Evolutionary conservation across 139 green algal species (phyloP), one percentile per base, ranked within the genome.

Genomic region (Chlamydomonas eustigma): DNA sequence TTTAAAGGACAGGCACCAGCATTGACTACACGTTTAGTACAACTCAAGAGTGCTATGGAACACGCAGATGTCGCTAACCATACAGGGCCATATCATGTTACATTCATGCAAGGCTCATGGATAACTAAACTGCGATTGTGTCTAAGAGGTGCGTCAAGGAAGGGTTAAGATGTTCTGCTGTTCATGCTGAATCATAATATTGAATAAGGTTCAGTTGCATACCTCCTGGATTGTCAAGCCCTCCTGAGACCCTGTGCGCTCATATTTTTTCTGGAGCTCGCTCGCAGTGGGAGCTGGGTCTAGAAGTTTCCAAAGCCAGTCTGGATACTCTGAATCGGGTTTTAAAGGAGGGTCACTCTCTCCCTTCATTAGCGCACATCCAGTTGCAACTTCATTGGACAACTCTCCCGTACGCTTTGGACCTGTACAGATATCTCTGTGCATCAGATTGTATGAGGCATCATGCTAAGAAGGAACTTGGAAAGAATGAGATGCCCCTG

Each of bases 271-370:
- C 71, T 85, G 64, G 50, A 91, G 78, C 64, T 89, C 84, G 12
- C 80, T 81, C 35, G 80, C 70, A 4, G 78, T 80, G n/a, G 82
- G 74, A 34, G 79, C 51, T 2, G 78, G 73, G 0, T 84, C 73
- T 4, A 86, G 30, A 18, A 90, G 64, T 25, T 50, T 64, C 72
- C 79, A 92, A 35, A 92, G 81, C 87, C 87, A 92, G 1, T 64
- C 73, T 1, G 87, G 87, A 73, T 92, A 92, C 66, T 90, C 77
- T 36, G 34, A 50, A 64, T 92, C 85, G 4, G 83, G 79, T 37
- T 44, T 51, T n/a, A 92, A 67, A 6, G 70, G 58, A 18, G 87
- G 87, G 58, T 92, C 85, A 24, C 74, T 5, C 71, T 88, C 85
- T 31, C 80, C 81, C 76, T 90, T 89, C 36, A 85, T 67, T 8